Evolutionary conservation across 495 filamentous ascomycete species (phyloP).

Genomic region (Haplographium delicatum): DNA sequence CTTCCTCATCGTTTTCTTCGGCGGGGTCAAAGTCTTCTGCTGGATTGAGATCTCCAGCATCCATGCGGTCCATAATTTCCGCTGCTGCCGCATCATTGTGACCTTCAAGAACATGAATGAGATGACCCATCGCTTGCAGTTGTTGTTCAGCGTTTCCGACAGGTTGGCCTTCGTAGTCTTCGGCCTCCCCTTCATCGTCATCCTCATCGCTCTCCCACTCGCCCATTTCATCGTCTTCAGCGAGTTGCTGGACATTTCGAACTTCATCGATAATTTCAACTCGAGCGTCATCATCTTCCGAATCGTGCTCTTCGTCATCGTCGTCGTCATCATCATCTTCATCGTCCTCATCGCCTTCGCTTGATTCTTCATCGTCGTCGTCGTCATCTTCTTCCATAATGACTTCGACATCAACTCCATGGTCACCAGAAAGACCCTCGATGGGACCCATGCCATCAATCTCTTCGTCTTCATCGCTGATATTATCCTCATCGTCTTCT

Average conservation of each 20-base stretch:
- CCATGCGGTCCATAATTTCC: slow-evolving; percentile 47
- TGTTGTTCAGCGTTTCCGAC: slow-evolving; percentile 38
- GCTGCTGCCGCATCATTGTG: slow-evolving; percentile 35
- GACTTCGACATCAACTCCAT: slow-evolving; percentile 74
- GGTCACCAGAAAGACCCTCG: slow-evolving; percentile 78
- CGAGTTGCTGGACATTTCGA: slow-evolving; percentile 33
- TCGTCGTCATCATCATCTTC: slow-evolving; percentile 1
- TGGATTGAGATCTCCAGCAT: slow-evolving; percentile 59
- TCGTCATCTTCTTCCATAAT: slow-evolving; percentile 72
- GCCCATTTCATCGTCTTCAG: slow-evolving; percentile 43
- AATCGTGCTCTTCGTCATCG: slow-evolving; percentile 30
- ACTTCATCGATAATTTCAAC: slow-evolving; percentile 55
- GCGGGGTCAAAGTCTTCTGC: slow-evolving; percentile 36
- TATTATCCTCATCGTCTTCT: slow-evolving; percentile 77
- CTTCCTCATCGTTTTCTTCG: slow-evolving; percentile 58
- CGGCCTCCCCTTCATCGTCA: slow-evolving; percentile 33
- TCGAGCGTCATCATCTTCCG: slow-evolving; percentile 41
- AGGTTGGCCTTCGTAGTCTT: slow-evolving; percentile 45
- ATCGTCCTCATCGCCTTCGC: slow-evolving; percentile 54
- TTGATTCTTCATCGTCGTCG: slow-evolving; percentile 51
- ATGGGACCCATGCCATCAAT: slow-evolving; percentile 75
- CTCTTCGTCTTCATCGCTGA: slow-evolving; percentile 88
- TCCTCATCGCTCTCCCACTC: slow-evolving; percentile 56
- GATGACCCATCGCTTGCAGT: slow-evolving; percentile 24
- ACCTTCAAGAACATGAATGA: slow-evolving; percentile 31